Conservation (phyloP, 495 filamentous ascomycete species). For the Aspergillus ostianus region DNA sequence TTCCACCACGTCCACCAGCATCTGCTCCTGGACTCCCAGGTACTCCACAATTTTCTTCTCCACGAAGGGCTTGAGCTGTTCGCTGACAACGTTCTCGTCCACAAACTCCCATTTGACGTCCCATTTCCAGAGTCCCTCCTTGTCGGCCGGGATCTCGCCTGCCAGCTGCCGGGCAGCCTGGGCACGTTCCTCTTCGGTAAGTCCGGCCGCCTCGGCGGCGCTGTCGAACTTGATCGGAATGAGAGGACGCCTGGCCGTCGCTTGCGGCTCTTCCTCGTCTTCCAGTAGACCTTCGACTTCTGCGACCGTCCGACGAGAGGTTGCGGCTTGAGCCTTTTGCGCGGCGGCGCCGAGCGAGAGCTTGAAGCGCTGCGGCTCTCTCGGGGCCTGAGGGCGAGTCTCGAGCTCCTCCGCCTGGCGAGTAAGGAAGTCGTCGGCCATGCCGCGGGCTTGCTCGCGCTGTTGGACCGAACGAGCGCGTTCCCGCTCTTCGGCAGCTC, state of each 20-base stretch:
- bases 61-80: slow-evolving; percentile 91
- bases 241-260: slow-evolving; percentile 71
- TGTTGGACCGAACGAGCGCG: slow-evolving; percentile 64
- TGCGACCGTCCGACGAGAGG: slow-evolving; percentile 77
- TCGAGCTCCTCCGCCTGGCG: slow-evolving; percentile 85
- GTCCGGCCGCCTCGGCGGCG: slow-evolving; percentile 61
- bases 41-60: slow-evolving; percentile 98
- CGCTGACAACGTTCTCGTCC: slow-evolving; percentile 75
- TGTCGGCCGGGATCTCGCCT: slow-evolving; percentile 83
- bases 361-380: slow-evolving; percentile 86
- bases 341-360: slow-evolving; percentile 88
- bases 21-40: slow-evolving; percentile 93
- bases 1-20: slow-evolving; percentile 89
- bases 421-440: slow-evolving; percentile 92
- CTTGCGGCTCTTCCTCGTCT: slow-evolving; percentile 82
- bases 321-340: slow-evolving; percentile 71
- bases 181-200: slow-evolving; percentile 80
- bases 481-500: slow-evolving; percentile 73
- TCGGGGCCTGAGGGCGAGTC: slow-evolving; percentile 50
- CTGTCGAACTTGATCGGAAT: slow-evolving; percentile 91
- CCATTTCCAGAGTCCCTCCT: slow-evolving; percentile 87
- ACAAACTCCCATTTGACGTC: slow-evolving; percentile 92
- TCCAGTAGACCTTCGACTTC: slow-evolving; percentile 93
- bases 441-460: slow-evolving; percentile 73
- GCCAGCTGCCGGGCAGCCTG: slow-evolving; percentile 78